Base-by-base conservation (phyloP, 1,284 basidiomycete species). In the Hypsizygus ulmarius region DNA sequence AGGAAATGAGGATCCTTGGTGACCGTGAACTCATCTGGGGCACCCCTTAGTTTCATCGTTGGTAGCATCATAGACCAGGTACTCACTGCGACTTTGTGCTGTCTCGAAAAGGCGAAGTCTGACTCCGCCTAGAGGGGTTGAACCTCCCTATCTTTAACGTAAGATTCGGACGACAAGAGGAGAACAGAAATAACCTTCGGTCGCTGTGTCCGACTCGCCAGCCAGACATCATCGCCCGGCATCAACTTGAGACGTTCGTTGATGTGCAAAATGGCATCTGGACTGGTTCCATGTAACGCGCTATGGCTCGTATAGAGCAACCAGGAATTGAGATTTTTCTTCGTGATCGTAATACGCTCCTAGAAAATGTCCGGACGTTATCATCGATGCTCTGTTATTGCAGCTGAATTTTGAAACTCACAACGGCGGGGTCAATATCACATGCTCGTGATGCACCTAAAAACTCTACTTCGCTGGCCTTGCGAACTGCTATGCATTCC, bases 111-210 rank as follows among this genome's bases (percentile, higher is more conserved):
- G 73, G 25, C 81, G 75, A 40, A 88, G 74, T 51, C 94, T 81
- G 50, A 87, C 63, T 52, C 82, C 78, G 41, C 94, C 94, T 28
- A 97, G 72, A 3, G 79, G 69, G 1, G 93, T 96, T 60, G 89
- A 91, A 35, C 91, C 92, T 54, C 87, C 93, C 90, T 90, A 65
- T 45, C 49, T 19, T 16, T 27, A 37, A 14, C 16, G 37, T 14
- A 38, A 40, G 15, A 49, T 35, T 44, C 19, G 15, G 38, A 43
- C 30, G 33, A 29, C 3, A 27, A n/a, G 25, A 43, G 15, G 11
- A 36, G 11, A 45, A 58, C 34, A 21, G 50, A 54, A 39, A 47
- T 59, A 45, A 73, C 74, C 60, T 65, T 70, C 49, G 67, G 67
- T 52, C 60, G 54, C 53, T 63, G 66, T 49, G 68, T 58, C 51